These are phyloP conservation scores for Myxozyma udenii DNA, from an alignment of 805 yeast species.

Conservation along the genomic window DNA sequence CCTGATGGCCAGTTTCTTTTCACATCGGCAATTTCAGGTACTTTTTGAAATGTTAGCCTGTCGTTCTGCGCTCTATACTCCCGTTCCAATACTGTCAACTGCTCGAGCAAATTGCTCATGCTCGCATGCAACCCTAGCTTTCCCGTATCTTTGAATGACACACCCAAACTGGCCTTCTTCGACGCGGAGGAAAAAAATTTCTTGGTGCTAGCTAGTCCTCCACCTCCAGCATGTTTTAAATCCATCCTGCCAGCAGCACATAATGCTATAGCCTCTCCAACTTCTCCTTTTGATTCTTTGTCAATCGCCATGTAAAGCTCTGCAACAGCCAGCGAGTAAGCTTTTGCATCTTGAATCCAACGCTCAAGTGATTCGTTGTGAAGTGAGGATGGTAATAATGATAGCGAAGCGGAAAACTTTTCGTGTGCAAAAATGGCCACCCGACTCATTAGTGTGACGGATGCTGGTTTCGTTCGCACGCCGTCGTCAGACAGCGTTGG, in stretches of 20 bases:
- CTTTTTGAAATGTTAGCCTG: slow-evolving; percentile 35
- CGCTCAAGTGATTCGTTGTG: slow-evolving; percentile 10
- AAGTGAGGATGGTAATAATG: slow-evolving; percentile 29
- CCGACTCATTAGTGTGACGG: slow-evolving; percentile 35
- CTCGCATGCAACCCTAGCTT: slow-evolving; percentile 6
- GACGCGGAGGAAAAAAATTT: slow-evolving; percentile 4
- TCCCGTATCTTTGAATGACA: not conserved
- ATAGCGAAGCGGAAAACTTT: slow-evolving; percentile 34
- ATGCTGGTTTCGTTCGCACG: slow-evolving; percentile 18
- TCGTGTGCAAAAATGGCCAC: slow-evolving; percentile 37
- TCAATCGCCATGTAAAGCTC: slow-evolving; percentile 35
- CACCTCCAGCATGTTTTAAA: slow-evolving; percentile 7
- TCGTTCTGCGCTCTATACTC: slow-evolving; percentile 36
- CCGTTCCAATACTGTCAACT: slow-evolving; percentile 22
- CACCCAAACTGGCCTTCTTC: not conserved
- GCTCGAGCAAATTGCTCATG: slow-evolving; percentile 20
- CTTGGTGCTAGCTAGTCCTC: not conserved
- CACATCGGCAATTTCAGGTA: slow-evolving; percentile 34
- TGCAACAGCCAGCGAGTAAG: slow-evolving; percentile 33
- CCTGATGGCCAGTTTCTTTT: slow-evolving; percentile 38
- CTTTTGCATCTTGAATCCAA: slow-evolving; percentile 34
- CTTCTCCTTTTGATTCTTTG: slow-evolving; percentile 29
- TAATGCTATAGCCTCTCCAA: slow-evolving; percentile 36
- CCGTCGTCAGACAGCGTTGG: slow-evolving; percentile 7
- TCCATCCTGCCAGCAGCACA: slow-evolving; percentile 30